phyloP scores from a whole-genome alignment of 768 basidiomycete genomes.

The Omphalotus guepiniiformis region DNA sequence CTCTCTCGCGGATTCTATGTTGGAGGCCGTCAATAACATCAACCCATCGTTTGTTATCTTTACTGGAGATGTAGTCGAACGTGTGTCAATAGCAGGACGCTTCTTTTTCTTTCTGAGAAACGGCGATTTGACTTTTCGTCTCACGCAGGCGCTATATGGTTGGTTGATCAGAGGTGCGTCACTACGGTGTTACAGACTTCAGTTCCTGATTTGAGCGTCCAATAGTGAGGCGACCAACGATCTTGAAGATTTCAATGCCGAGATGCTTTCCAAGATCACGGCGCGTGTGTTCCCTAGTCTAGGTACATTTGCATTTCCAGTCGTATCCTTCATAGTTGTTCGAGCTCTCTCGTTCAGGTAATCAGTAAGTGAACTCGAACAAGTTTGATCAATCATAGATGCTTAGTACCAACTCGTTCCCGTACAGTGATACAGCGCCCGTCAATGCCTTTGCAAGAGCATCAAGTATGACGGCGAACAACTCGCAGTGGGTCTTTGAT shows the following conservation, averaged over 20 bases:
- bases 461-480: conserved; percentile 17
- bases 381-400: too few species aligned
- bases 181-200: background rate
- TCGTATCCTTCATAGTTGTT: too few species aligned
- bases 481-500: conserved; percentile 32
- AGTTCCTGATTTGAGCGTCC: background rate
- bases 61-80: conserved; percentile 35
- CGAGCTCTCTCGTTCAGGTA: conserved; percentile 14
- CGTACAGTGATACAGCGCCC: conserved; percentile 32
- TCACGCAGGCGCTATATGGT: conserved; percentile 17
- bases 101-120: too few species aligned
- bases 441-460: conserved; percentile 35
- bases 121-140: conserved; percentile 23
- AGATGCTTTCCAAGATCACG: conserved; percentile 22
- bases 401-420: too few species aligned
- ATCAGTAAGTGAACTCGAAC: conserved; percentile 16
- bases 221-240: conserved; percentile 23
- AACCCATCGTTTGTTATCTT: conserved; percentile 28
- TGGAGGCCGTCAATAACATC: conserved; percentile 22
- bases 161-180: background rate
- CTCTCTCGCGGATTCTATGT: conserved; percentile 29
- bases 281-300: conserved; percentile 23
- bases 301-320: conserved; percentile 18
- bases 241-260: conserved; percentile 20
- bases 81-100: conserved; percentile 14